Conservation (phyloP, 2,329 filamentous ascomycete genomes). For the Talaromyces sp. region DNA sequence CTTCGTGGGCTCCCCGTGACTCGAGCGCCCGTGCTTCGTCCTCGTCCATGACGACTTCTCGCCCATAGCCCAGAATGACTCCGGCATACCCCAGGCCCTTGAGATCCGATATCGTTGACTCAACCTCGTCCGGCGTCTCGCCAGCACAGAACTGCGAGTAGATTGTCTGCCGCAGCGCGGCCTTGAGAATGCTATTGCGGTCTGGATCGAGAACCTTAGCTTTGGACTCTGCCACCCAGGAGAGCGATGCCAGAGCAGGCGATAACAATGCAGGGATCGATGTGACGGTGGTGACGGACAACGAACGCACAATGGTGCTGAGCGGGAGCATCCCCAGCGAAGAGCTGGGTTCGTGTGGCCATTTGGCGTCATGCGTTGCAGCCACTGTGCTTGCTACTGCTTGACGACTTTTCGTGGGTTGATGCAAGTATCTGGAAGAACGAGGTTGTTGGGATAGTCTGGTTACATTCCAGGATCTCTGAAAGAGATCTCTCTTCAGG, state of each 20-base stretch:
- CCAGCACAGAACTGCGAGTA: conserved; percentile 91
- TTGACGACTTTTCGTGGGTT: neutral
- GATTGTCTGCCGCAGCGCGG: conserved; percentile 72
- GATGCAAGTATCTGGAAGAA: neutral
- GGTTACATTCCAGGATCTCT: neutral
- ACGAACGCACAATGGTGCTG: conserved; percentile 11
- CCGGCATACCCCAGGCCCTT: conserved; percentile 74
- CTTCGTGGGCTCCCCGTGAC: neutral
- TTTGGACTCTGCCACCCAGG: conserved; percentile 63
- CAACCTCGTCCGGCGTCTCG: conserved; percentile 64
- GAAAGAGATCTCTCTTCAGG: neutral
- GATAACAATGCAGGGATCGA: conserved; percentile 48
- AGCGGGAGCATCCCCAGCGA: conserved; percentile 13
- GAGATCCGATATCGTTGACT: conserved; percentile 57
- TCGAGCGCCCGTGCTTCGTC: conserved; percentile 22
- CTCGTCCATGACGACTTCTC: conserved; percentile 67
- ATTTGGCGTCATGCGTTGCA: neutral
- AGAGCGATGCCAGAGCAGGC: conserved; percentile 65
- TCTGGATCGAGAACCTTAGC: conserved; percentile 67
- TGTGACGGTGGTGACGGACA: conserved; percentile 13
- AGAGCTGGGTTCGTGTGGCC: neutral
- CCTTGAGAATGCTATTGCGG: conserved; percentile 64
- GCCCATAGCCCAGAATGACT: conserved; percentile 78
- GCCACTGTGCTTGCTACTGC: neutral
- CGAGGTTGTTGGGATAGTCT: neutral